Percentiles rank a stretch among this genome's conserved stretches.
Evolutionary conservation across 805 yeast genomes (phyloP).

Genomic region (Kluyveromyces nonfermentans): DNA sequence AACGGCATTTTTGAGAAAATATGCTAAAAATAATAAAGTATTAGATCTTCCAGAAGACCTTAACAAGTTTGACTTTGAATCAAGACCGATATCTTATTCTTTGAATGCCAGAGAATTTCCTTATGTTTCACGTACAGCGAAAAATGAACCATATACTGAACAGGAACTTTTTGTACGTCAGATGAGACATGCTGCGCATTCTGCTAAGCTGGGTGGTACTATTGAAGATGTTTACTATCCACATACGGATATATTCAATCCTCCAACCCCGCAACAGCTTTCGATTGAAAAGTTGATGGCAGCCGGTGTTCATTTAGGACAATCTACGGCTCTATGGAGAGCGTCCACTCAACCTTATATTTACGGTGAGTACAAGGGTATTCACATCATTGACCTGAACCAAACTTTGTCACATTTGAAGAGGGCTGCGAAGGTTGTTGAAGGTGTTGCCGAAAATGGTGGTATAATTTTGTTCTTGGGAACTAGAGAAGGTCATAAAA

Average conservation of each 20-base stretch:
- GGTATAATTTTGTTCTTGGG: slow-evolving; percentile 84
- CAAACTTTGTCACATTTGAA: slow-evolving; percentile 67
- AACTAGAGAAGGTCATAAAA: slow-evolving; percentile 65
- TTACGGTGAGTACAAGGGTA: slow-evolving; percentile 82
- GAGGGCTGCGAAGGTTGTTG: slow-evolving; percentile 76
- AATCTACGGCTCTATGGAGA: slow-evolving; percentile 69
- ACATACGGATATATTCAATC: slow-evolving; percentile 51
- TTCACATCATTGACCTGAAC: slow-evolving; percentile 84
- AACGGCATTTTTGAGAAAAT: slow-evolving; percentile 21
- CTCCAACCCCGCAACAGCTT: slow-evolving; percentile 46
- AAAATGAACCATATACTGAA: slow-evolving; percentile 56
- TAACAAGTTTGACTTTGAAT: slow-evolving; percentile 2
- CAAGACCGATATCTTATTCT: neutral
- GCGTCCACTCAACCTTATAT: slow-evolving; percentile 78
- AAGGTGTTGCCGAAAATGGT: slow-evolving; percentile 74
- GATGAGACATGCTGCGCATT: slow-evolving; percentile 45
- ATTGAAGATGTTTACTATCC: slow-evolving; percentile 59
- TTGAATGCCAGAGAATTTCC: slow-evolving; percentile 35
- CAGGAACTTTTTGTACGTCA: slow-evolving; percentile 75
- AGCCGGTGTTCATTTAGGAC: slow-evolving; percentile 93
- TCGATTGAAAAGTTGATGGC: slow-evolving; percentile 69
- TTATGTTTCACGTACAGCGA: slow-evolving; percentile 49
- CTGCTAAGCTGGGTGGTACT: slow-evolving; percentile 55
- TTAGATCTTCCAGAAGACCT: slow-evolving; percentile 11
- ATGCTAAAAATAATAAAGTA: slow-evolving; percentile 15